Evolutionary conservation across 176 grass and related monocot genomes (phyloP), one percentile per base, ranked within the genome.

Genomic region (Eleusine coracana): DNA sequence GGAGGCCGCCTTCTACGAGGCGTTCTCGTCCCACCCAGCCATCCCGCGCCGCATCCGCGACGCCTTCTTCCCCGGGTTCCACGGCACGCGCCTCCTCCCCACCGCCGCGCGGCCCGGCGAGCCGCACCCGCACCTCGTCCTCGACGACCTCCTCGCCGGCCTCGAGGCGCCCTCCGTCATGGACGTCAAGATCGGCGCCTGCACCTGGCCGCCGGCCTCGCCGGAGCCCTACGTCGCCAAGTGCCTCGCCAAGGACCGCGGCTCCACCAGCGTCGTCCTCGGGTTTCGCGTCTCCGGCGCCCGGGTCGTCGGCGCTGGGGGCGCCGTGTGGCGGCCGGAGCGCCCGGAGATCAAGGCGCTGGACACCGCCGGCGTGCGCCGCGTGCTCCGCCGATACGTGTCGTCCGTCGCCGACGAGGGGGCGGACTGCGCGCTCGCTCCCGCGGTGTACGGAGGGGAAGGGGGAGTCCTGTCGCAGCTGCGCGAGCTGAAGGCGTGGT

Each of bases 121-220:
- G 45, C 68, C 66, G 23, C 78, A 89, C 76, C 82, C 90, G 1
- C 92, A 95, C 70, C 80, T 98, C 75, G 73, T 86, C 73, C 85
- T 98, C 42, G 96, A 95, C 6, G 90, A 98, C 39, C 63, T 95
- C 75, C 80, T 93, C 75, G 31, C 74, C 4, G 96, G 88, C 5
- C 51, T 91, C 70, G 27, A 52, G 6, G 55, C 46, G 21, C 96
- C 96, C 37, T 95, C 79, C 72, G 68, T 98, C 27, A 69, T 85
- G 42, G 96, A 98, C 86, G 31, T 98, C 86, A 98, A 95, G 90
- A 98, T 98, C 73, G 96, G 96, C 64, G 86, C 91, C 1, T 81
- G 83, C 51, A 93, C 93, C 0, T 98, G 93, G 93, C 87, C 89
- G 18, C 87, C 80, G 1, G 10, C 48, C 37, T 64, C 74, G 15